These are phyloP conservation scores for Botrytis hyacinthi DNA, from an alignment of 2,329 filamentous ascomycete species.

Conservation along the genomic window DNA sequence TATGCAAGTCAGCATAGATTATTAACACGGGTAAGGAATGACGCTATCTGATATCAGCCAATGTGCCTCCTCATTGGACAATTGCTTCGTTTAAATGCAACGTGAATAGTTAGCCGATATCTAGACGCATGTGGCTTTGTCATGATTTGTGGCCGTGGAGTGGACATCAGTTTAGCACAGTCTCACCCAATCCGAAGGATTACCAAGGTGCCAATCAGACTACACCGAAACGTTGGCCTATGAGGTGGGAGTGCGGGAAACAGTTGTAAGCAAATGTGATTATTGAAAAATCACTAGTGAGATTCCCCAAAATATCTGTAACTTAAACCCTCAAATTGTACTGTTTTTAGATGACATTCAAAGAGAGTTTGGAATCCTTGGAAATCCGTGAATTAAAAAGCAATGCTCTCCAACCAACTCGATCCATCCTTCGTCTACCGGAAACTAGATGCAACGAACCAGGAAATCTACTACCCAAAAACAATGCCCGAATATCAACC, in stretches of 20 bases:
- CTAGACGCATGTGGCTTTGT: neutral
- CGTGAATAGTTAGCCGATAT: neutral
- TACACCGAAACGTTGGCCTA: neutral
- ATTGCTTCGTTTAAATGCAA: neutral
- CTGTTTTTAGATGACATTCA: neutral
- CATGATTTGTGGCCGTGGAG: neutral
- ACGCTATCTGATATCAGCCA: neutral
- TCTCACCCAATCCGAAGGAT: neutral
- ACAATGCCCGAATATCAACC: neutral
- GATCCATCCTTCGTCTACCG: neutral
- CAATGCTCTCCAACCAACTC: neutral
- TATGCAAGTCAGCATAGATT: neutral
- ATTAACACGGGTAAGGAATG: neutral
- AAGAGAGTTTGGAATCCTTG: neutral
- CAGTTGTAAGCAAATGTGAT: neutral
- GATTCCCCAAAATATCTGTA: neutral
- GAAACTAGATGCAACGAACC: neutral
- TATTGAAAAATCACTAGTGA: neutral
- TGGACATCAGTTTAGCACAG: neutral
- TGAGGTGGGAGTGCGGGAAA: neutral
- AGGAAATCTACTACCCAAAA: neutral
- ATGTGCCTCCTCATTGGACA: neutral
- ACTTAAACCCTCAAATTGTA: neutral
- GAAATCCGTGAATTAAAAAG: neutral
- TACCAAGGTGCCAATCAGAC: no score